Percentiles rank a stretch among this genome's conserved stretches.
Evolutionary conservation across 2,329 filamentous ascomycete genomes (phyloP).

Genomic region (Venturia nashicola): DNA sequence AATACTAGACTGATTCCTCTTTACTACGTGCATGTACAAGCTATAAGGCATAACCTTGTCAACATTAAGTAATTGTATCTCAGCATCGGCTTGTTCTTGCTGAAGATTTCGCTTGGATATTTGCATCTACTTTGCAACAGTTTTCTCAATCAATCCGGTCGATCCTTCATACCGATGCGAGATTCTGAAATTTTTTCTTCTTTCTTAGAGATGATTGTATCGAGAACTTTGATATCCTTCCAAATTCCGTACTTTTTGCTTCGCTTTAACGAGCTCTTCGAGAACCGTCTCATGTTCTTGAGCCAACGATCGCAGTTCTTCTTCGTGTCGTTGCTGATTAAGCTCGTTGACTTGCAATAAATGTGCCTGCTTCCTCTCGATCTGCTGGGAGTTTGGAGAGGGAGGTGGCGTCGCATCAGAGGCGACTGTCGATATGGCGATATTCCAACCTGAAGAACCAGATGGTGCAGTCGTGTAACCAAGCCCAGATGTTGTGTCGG

Average conservation of each 20-base stretch:
- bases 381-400: neutral
- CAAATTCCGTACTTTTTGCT: neutral
- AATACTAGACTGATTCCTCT: no score
- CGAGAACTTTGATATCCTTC: neutral
- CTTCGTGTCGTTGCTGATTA: no score
- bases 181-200: no score
- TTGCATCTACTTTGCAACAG: no score
- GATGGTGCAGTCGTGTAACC: neutral
- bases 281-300: neutral
- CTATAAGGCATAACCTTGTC: no score
- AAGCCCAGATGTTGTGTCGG: neutral
- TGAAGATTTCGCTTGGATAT: neutral
- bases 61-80: neutral
- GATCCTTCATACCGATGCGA: no score
- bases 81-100: neutral
- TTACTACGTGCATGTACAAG: no score
- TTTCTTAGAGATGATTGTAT: no score
- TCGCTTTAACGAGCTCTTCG: neutral
- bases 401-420: neutral
- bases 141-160: no score
- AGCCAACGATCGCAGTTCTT: neutral
- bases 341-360: neutral
- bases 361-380: neutral
- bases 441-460: neutral
- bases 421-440: neutral